These are phyloP conservation scores for Styphnolobium japonicum DNA, from an alignment of 306 rosid species.

Conservation along the genomic window DNA sequence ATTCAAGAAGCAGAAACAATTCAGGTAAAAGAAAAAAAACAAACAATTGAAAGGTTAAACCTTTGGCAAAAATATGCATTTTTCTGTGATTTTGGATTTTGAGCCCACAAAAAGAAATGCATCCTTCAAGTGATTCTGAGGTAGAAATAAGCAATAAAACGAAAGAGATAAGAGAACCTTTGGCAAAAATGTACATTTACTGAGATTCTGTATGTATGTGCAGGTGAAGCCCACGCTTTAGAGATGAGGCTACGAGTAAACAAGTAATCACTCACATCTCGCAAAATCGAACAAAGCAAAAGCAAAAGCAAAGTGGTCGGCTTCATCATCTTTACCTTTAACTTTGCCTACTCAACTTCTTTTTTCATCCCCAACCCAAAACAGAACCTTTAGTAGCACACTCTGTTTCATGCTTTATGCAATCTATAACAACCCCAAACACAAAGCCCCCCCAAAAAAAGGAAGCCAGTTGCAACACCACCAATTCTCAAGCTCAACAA, in stretches of 20 bases:
- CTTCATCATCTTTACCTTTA: slow-evolving; percentile 58
- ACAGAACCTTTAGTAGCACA: slow-evolving; percentile 39
- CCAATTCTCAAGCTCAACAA: not conserved
- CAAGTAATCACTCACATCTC: slow-evolving; percentile 25
- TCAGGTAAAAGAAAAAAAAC: not conserved
- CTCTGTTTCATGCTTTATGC: slow-evolving; percentile 26
- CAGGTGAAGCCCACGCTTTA: slow-evolving; percentile 21
- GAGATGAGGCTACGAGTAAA: slow-evolving; percentile 9
- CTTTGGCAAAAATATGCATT: not conserved
- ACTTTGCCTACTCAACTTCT: slow-evolving; percentile 41
- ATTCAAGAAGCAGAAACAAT: not conserved
- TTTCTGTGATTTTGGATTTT: not conserved
- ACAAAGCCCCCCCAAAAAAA: not conserved
- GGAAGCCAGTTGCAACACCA: no score
- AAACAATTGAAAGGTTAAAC: slow-evolving; percentile 4
- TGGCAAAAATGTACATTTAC: slow-evolving; percentile 20
- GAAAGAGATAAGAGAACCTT: slow-evolving; percentile 9
- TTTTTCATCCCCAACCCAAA: slow-evolving; percentile 20
- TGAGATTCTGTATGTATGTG: slow-evolving; percentile 9
- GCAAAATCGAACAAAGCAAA: slow-evolving; percentile 38
- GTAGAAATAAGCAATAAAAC: slow-evolving; percentile 1
- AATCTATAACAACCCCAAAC: slow-evolving; percentile 20
- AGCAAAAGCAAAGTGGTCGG: slow-evolving; percentile 37
- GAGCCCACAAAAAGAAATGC: not conserved
- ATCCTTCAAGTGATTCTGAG: slow-evolving; percentile 1